Percentiles rank a stretch among this genome's conserved stretches.
Evolutionary conservation across 2,329 filamentous ascomycete genomes (phyloP).

Genomic region (Onygenales sp.): DNA sequence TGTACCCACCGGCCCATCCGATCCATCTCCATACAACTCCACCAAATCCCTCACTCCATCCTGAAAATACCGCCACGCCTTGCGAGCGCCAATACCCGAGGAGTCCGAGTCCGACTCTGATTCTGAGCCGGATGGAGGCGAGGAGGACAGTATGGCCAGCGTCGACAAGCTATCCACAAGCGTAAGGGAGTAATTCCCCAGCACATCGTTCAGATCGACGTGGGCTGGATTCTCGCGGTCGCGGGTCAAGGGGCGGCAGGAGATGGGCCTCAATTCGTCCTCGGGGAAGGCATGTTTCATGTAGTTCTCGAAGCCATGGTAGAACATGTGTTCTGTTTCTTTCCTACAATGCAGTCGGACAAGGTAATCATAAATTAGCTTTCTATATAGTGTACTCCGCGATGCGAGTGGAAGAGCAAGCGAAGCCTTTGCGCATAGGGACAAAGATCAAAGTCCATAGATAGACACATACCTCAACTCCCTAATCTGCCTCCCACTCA

Average conservation of each 20-base stretch:
- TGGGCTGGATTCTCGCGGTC: constrained; percentile 70
- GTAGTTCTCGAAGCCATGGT: constrained; percentile 94
- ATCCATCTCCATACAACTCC: constrained; percentile 77
- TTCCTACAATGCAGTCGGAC: constrained; percentile 19
- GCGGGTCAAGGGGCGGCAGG: constrained; percentile 74
- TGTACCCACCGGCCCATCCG: constrained; percentile 54
- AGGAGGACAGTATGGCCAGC: constrained; percentile 80
- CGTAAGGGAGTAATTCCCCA: constrained; percentile 94
- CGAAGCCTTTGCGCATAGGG: not conserved
- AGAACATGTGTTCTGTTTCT: constrained; percentile 66
- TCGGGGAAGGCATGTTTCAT: constrained; percentile 91
- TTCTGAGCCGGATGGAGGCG: constrained; percentile 43
- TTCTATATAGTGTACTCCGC: not conserved
- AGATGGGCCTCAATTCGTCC: constrained; percentile 82
- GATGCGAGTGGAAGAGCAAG: not conserved
- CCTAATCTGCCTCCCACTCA: constrained; percentile 26
- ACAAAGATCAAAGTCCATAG: not conserved
- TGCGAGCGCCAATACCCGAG: constrained; percentile 23
- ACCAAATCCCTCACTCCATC: constrained; percentile 67
- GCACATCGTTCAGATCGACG: constrained; percentile 83
- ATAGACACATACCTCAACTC: constrained; percentile 24
- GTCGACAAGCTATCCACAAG: constrained; percentile 92
- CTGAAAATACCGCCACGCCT: constrained; percentile 67
- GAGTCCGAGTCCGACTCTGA: not conserved
- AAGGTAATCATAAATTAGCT: not conserved